Percentiles rank a stretch among this genome's conserved stretches.
Evolutionary conservation across 2,329 filamentous ascomycete genomes (phyloP).

Genomic region (Clarireedia sp.): DNA sequence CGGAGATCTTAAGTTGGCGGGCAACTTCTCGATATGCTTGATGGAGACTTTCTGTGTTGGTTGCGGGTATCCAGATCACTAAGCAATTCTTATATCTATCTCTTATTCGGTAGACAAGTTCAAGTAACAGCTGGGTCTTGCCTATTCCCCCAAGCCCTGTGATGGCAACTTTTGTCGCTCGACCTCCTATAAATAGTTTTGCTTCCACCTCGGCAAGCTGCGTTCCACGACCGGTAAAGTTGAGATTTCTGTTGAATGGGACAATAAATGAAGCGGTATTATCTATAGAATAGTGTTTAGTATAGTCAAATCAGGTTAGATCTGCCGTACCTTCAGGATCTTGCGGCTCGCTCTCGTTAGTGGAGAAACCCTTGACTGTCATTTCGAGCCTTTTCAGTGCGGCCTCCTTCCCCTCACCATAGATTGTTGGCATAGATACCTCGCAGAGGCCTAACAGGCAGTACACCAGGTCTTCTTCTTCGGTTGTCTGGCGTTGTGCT

Average conservation of each 20-base stretch:
- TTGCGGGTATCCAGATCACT: not conserved
- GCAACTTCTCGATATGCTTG: not conserved
- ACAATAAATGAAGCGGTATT: no score
- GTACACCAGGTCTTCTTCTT: constrained; percentile 36
- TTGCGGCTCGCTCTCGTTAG: no score
- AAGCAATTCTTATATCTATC: not conserved
- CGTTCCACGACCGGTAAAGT: no score
- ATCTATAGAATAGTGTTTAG: no score
- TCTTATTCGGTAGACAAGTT: not conserved
- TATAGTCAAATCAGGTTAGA: no score
- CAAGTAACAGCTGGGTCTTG: not conserved
- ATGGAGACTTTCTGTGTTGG: not conserved
- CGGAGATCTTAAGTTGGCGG: no score
- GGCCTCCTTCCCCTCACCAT: constrained; percentile 30
- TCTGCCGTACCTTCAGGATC: no score
- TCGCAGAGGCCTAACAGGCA: constrained; percentile 36
- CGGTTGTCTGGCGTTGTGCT: constrained; percentile 27
- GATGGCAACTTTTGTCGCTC: not conserved
- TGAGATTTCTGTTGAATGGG: no score
- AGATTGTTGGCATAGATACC: constrained; percentile 36
- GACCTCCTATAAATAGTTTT: not conserved
- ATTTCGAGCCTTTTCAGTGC: no score
- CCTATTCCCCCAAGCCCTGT: not conserved
- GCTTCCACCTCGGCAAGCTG: not conserved
- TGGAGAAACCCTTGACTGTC: no score